Evolutionary conservation across 164 flowering plant species (phyloP), one percentile per base, ranked within the genome.

Genomic region (Annona cherimola): DNA sequence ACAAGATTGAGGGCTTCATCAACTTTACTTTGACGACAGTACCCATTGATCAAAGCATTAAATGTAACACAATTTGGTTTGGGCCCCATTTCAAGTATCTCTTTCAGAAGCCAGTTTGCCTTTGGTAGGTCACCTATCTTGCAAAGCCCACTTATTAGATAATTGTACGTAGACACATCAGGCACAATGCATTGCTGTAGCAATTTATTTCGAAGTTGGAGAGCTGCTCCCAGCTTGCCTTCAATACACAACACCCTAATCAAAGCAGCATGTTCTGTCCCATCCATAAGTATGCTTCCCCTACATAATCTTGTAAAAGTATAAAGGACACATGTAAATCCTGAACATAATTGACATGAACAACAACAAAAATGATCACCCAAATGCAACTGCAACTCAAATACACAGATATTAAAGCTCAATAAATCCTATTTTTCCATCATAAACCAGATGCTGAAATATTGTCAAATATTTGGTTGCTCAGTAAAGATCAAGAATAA

Each of bases 41-140:
- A 86, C 46, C 90, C 95, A 71, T 75, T 84, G 65, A 92, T 89
- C 45, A 87, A 78, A 66, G 86, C 84, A 78, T 86, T 92, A 72
- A 81, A 90, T 5, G 97, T 85, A 11, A 83, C 83, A 73, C 86
- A 76, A 76, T 84, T 87, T 11, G 95, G 97, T 66, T 73, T 65
- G 6, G 85, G 86, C 19, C 97, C 95, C 7, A 69, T 63, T 80
- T 78, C 79, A 55, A 75, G 66, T 90, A 90, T 90, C 76, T 88
- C 89, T 71, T 79, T 73, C 40, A 88, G 43, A 73, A 90, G 83
- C 68, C 75, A 72, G 75, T 83, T 82, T n/a, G 92, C 95, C 78
- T 70, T 85, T 73, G 81, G 84, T 77, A 88, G 45, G 45, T 81
- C 66, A 63, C 95, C 89, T 55, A 14, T 66, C 79, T 82, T 86